A percentile compares a stretch with the other conserved stretches of the same genome.
phyloP scores from a whole-genome alignment of 1,139 yeast species.

The Lodderomyces pseudojiufengensis region DNA sequence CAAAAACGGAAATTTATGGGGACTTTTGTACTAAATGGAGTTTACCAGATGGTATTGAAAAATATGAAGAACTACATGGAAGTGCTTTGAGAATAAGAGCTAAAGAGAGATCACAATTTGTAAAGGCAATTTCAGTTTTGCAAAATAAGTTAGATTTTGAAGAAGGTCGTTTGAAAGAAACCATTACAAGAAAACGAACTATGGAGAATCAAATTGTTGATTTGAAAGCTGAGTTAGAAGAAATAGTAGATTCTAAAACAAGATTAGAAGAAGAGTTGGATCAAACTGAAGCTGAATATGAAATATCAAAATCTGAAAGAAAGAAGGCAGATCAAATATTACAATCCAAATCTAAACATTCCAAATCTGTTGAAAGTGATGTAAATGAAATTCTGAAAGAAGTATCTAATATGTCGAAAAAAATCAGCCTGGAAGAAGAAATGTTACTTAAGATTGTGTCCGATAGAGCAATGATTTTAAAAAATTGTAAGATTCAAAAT shows the following conservation, averaged over 20 bases:
- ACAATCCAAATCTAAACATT: conserved; percentile 24
- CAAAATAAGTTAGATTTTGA: conserved; percentile 66
- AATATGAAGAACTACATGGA: conserved; percentile 69
- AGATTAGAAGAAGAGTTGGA: conserved; percentile 38
- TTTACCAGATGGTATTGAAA: conserved; percentile 51
- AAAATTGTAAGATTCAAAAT: conserved; percentile 74
- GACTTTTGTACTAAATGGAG: conserved; percentile 54
- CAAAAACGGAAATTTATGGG: conserved; percentile 47
- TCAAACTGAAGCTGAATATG: conserved; percentile 47
- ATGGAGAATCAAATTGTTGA: conserved; percentile 31
- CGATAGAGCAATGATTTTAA: conserved; percentile 59
- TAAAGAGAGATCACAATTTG: conserved; percentile 59
- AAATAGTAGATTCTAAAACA: conserved; percentile 28
- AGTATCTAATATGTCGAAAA: conserved; percentile 25
- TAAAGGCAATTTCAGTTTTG: conserved; percentile 58
- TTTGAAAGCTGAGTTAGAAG: conserved; percentile 31
- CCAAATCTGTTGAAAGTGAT: conserved; percentile 26
- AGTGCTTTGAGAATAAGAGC: conserved; percentile 55
- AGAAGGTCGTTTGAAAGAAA: conserved; percentile 50
- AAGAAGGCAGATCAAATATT: conserved; percentile 21
- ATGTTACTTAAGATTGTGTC: conserved; percentile 53
- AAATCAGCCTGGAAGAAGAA: conserved; percentile 47
- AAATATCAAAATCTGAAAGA: conserved; percentile 40
- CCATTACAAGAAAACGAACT: conserved; percentile 39
- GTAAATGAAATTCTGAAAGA: conserved; percentile 37